These are phyloP conservation scores for Cnidoscolus chayamansa DNA, from an alignment of 441 rosid species.

Conservation along the genomic window DNA sequence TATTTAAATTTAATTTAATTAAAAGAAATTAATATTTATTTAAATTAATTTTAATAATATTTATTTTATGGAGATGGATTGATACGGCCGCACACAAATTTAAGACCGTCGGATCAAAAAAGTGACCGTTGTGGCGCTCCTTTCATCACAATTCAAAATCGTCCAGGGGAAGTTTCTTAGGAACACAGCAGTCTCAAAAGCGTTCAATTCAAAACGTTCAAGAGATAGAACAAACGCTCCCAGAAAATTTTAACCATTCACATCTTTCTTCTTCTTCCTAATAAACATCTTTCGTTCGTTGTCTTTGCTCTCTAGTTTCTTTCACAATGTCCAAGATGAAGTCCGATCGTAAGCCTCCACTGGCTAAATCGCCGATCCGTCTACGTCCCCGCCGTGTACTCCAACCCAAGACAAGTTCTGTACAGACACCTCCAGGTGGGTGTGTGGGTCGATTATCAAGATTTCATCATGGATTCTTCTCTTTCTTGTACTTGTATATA, in stretches of 20 bases:
- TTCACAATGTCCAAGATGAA: conserved; percentile 50
- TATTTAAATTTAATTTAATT: too few relatives aligned
- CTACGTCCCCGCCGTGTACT: conserved; percentile 52
- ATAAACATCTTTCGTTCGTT: too few relatives aligned
- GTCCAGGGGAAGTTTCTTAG: background rate
- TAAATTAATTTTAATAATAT: background rate
- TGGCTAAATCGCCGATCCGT: conserved; percentile 65
- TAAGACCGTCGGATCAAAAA: conserved; percentile 19
- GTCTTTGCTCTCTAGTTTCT: background rate
- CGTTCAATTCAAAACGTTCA: background rate
- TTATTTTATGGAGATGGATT: background rate
- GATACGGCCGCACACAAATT: background rate
- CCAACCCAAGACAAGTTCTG: conserved; percentile 35
- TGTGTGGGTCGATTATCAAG: conserved; percentile 23
- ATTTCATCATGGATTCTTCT: background rate
- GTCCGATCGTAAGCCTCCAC: conserved; percentile 64
- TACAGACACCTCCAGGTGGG: conserved; percentile 66
- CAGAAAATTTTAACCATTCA: background rate
- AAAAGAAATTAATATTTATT: too few relatives aligned
- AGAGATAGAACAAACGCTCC: background rate
- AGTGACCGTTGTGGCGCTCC: conserved; percentile 24
- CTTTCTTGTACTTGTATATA: background rate
- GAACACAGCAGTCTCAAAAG: background rate
- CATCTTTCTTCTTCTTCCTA: background rate
- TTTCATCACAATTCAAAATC: conserved; percentile 5